These are phyloP conservation scores for Nemania bipapillata DNA, from an alignment of 2,329 filamentous ascomycete genomes.

Conservation along the genomic window DNA sequence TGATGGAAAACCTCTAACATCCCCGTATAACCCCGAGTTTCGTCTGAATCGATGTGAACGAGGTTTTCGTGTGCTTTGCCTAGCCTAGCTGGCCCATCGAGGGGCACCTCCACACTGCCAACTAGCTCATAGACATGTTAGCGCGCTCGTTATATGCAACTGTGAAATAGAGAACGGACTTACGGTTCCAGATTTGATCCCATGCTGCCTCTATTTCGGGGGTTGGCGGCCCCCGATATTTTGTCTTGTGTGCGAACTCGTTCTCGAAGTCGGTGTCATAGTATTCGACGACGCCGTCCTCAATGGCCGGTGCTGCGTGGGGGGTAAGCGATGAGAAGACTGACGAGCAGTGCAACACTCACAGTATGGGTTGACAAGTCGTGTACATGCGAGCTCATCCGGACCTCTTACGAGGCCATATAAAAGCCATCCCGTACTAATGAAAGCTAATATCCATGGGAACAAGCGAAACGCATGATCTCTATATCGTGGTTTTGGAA, in stretches of 20 bases:
- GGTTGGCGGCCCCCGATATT: constrained; percentile 15
- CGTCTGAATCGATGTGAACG: constrained; percentile 5
- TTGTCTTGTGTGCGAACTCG: constrained; percentile 22
- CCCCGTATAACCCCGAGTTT: constrained; percentile 14
- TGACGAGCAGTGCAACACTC: background rate
- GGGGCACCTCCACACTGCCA: constrained; percentile 25
- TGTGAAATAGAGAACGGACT: background rate
- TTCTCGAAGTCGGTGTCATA: constrained; percentile 25
- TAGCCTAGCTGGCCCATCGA: constrained; percentile 1
- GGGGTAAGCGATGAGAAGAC: background rate
- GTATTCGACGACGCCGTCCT: constrained; percentile 20
- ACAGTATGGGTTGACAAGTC: constrained; percentile 17
- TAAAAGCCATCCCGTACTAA: background rate
- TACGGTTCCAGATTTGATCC: constrained; percentile 20
- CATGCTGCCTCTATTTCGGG: constrained; percentile 20
- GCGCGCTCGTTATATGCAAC: background rate
- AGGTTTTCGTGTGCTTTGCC: constrained; percentile 5
- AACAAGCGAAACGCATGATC: background rate
- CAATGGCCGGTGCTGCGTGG: constrained; percentile 21
- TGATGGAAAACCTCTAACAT: constrained; percentile 29
- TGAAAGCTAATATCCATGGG: constrained; percentile 3
- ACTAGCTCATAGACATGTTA: background rate
- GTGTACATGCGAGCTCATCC: constrained; percentile 9
- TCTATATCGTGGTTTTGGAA: background rate
- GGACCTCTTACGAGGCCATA: constrained; percentile 1